Evolutionary conservation across 2,329 filamentous ascomycete species (phyloP), one percentile per base, ranked within the genome.

Genomic region (Albophoma yamanashiensis): DNA sequence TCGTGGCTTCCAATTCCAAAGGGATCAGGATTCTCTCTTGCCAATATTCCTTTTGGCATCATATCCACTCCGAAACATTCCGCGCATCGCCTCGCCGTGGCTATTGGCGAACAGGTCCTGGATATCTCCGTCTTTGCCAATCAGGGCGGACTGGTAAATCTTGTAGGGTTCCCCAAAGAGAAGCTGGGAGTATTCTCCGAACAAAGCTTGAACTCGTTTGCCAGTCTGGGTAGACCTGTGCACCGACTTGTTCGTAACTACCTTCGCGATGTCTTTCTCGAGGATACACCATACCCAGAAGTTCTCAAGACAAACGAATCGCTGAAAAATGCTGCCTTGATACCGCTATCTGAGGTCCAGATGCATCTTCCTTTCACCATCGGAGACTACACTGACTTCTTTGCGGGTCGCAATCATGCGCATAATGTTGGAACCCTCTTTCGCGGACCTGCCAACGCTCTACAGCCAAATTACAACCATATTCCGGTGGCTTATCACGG

Each of bases 351-450:
- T 31, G 79, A 82, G 4, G 82, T 87, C n/a, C 81, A 77, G 62
- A 87, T 82, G 67, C 89, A 92, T 64, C 67, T 93, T 0, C 90
- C 90, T 0, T 83, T 94, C 78, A 77, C 82, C 42, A 91, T 93
- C 66, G 88, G 89, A 34, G 90, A 93, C 69, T 93, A 93, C 70
- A 91, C 89, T 1, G 90, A 94, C 69, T 94, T 94, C 75, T 94
- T 90, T 69, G 90, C 88, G 12, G 89, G 90, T 53, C 76, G 87
- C 66, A 87, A 92, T 68, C 90, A 94, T 73, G 90, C 90, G 4
- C 89, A 85, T 76, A 75, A 75, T 64, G 79, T 89, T 9, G 89
- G 89, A 2, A 81, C 84, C 1, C 79, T 92, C 34, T 91, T 93
- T 74, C 84, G 90, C 39, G 89, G 88, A 0, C 81, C 87, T 0